Percentiles rank a stretch among this genome's conserved stretches.
These are phyloP conservation scores for Aegilops longissima DNA, from an alignment of 176 grass and related monocot species.

Conservation along the genomic window DNA sequence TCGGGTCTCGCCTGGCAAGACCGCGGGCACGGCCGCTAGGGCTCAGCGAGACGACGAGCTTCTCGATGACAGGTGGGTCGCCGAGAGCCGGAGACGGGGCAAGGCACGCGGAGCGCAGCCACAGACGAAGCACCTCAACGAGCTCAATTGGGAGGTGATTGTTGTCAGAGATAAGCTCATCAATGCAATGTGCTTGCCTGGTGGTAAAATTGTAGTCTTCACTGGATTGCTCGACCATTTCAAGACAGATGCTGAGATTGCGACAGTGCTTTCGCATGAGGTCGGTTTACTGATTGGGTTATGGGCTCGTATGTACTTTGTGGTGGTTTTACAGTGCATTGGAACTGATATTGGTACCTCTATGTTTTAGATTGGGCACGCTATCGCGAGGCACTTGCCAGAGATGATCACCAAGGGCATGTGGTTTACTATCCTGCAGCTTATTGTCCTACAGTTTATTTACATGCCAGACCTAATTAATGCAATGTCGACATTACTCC, in stretches of 20 bases:
- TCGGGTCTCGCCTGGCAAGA: constrained; percentile 22
- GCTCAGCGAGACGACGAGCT: constrained; percentile 75
- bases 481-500: constrained; percentile 71
- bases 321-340: not conserved
- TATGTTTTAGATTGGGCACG: constrained; percentile 76
- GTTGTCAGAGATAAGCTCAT: constrained; percentile 67
- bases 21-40: constrained; percentile 1
- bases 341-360: not conserved
- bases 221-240: constrained; percentile 87
- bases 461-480: constrained; percentile 87
- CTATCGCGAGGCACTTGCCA: constrained; percentile 67
- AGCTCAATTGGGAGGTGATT: constrained; percentile 89
- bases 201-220: constrained; percentile 89
- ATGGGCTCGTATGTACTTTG: not conserved
- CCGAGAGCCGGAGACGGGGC: constrained; percentile 51
- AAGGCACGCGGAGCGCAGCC: constrained; percentile 40
- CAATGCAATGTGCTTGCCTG: constrained; percentile 89
- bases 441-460: constrained; percentile 77
- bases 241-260: constrained; percentile 73
- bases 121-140: constrained; percentile 62
- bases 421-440: constrained; percentile 63
- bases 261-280: constrained; percentile 86
- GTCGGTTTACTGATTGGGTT: constrained; percentile 26
- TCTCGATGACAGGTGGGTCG: constrained; percentile 83
- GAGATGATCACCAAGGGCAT: constrained; percentile 78